These are phyloP conservation scores for Galerina sulciceps DNA, from an alignment of 768 basidiomycete species.

Conservation along the genomic window DNA sequence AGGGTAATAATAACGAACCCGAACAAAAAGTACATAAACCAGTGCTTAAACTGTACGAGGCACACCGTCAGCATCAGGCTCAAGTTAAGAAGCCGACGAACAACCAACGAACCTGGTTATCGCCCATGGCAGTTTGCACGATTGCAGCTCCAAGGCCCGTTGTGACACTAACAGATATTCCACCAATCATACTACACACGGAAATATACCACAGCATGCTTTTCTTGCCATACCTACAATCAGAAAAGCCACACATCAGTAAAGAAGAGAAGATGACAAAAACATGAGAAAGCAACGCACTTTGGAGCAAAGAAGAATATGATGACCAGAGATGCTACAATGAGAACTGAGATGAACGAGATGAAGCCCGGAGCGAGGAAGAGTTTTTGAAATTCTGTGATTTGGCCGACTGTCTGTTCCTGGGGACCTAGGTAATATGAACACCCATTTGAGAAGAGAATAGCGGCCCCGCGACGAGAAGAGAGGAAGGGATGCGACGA, in stretches of 20 bases:
- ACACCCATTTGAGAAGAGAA: slow-evolving; percentile 5
- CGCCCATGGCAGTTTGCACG: slow-evolving; percentile 73
- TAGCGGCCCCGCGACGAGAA: not conserved
- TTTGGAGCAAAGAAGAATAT: slow-evolving; percentile 83
- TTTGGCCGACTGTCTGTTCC: slow-evolving; percentile 72
- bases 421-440: slow-evolving; percentile 55
- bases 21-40: slow-evolving; percentile 90
- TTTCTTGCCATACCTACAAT: slow-evolving; percentile 76
- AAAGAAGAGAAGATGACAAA: not conserved
- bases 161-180: slow-evolving; percentile 92
- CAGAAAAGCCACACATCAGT: not conserved
- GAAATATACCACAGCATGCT: slow-evolving; percentile 96
- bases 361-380: slow-evolving; percentile 89
- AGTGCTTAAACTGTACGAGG: slow-evolving; percentile 74
- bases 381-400: slow-evolving; percentile 71
- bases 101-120: slow-evolving; percentile 67
- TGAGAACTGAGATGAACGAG: slow-evolving; percentile 65
- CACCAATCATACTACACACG: slow-evolving; percentile 97
- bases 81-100: not conserved
- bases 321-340: slow-evolving; percentile 67
- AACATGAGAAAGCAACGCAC: slow-evolving; percentile 38
- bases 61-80: not conserved
- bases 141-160: slow-evolving; percentile 93
- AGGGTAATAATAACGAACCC: slow-evolving; percentile 85
- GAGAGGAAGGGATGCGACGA: not conserved